Evolutionary conservation across 2,329 filamentous ascomycete genomes (phyloP).

Genomic region (Aspergillus sp.): DNA sequence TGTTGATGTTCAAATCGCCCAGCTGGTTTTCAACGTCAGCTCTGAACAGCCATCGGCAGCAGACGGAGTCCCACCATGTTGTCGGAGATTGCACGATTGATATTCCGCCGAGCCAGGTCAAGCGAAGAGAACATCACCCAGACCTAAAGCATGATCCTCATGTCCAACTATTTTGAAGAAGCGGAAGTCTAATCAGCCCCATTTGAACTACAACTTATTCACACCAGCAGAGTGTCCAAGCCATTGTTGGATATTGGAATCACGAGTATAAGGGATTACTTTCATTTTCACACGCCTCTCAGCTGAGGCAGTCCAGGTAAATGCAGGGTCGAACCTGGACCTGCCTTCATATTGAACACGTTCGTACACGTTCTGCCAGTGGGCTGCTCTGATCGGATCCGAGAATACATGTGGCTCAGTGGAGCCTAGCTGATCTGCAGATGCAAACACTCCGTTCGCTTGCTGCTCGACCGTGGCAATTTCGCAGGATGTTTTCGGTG

Average conservation of each 20-base stretch:
- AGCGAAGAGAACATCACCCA: slow-evolving; percentile 60
- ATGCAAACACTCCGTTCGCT: neutral
- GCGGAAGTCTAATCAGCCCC: slow-evolving; percentile 3
- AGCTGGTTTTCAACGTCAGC: neutral
- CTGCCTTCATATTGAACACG: slow-evolving; percentile 7
- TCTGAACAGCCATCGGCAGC: neutral
- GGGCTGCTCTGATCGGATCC: slow-evolving; percentile 1
- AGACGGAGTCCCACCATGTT: slow-evolving; percentile 37
- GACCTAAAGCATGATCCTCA: slow-evolving; percentile 18
- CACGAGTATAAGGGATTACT: slow-evolving; percentile 3
- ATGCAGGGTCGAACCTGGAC: slow-evolving; percentile 7
- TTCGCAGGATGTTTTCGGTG: neutral
- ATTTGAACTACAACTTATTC: neutral
- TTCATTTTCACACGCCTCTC: slow-evolving; percentile 10
- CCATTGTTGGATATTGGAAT: too few relatives aligned
- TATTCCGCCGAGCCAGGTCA: slow-evolving; percentile 58
- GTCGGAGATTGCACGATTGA: slow-evolving; percentile 56
- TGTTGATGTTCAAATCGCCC: neutral
- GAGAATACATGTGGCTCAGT: slow-evolving; percentile 7
- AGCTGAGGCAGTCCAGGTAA: slow-evolving; percentile 9
- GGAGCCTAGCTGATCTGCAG: neutral
- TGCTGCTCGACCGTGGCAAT: neutral
- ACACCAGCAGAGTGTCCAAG: neutral
- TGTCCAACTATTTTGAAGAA: slow-evolving; percentile 12
- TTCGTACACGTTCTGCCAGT: slow-evolving; percentile 6